Evolutionary conservation across 2,329 filamentous ascomycete species (phyloP).

Genomic region (Fusarium verticillioides): DNA sequence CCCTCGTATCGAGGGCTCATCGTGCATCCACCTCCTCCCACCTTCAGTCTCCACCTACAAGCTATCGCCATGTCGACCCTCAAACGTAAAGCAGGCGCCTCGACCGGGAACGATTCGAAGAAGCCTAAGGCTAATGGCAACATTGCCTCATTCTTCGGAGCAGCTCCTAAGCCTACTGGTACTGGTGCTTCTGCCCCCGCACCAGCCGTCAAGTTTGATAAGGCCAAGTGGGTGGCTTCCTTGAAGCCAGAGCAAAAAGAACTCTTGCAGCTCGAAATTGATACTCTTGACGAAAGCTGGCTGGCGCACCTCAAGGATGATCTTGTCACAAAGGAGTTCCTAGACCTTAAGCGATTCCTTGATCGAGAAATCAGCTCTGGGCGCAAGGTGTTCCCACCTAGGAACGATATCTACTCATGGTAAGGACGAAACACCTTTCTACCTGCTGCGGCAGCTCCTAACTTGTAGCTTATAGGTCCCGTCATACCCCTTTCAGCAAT

Average conservation of each 20-base stretch:
- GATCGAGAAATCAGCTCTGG: constrained; percentile 78
- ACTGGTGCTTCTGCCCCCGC: constrained; percentile 44
- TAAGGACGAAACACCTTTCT: constrained; percentile 53
- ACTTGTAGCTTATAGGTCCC: constrained; percentile 73
- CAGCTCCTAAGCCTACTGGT: constrained; percentile 64
- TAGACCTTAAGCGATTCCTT: constrained; percentile 89
- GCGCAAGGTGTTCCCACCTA: constrained; percentile 86
- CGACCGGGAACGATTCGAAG: constrained; percentile 65
- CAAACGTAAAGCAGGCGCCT: constrained; percentile 73
- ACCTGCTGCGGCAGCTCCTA: constrained; percentile 13
- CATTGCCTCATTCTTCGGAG: constrained; percentile 90
- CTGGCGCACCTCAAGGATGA: constrained; percentile 89
- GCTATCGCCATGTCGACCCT: constrained; percentile 61
- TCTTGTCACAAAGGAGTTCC: constrained; percentile 79
- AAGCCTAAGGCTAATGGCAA: constrained; percentile 79
- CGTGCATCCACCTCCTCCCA: constrained; percentile 34
- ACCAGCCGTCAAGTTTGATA: constrained; percentile 75
- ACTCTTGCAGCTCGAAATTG: constrained; percentile 87
- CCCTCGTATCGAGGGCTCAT: constrained; percentile 24
- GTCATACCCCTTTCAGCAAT: constrained; percentile 86
- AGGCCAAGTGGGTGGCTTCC: constrained; percentile 85
- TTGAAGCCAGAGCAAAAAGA: constrained; percentile 84
- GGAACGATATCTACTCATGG: constrained; percentile 95
- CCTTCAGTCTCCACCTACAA: constrained; percentile 31
- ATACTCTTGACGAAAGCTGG: constrained; percentile 93